Conservation (phyloP, 305 asterid genomes). For the Fraxinus angustifolia region DNA sequence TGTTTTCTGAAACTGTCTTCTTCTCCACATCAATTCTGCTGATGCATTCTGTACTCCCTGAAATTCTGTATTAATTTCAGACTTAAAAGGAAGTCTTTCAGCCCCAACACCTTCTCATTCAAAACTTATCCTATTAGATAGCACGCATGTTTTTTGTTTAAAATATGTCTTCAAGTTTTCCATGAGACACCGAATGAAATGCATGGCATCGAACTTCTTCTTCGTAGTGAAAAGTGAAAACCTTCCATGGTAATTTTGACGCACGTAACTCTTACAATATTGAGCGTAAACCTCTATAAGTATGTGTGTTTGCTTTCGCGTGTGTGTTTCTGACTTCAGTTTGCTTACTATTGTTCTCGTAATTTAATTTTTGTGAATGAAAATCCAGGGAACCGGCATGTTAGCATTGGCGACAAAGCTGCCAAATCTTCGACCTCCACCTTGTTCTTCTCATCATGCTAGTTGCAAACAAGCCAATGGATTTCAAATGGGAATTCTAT, state of each 20-base stretch:
- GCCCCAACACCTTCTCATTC: neutral
- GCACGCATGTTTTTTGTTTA: neutral
- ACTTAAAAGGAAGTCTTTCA: too few species aligned
- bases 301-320: too few species aligned
- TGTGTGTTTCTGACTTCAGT: neutral
- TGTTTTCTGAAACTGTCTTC: too few species aligned
- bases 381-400: slow-evolving; percentile 67
- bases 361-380: neutral
- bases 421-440: slow-evolving; percentile 68
- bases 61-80: too few species aligned
- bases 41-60: too few species aligned
- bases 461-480: slow-evolving; percentile 60
- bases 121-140: neutral
- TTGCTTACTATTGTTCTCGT: neutral
- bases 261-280: neutral
- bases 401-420: slow-evolving; percentile 48
- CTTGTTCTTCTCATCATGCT: slow-evolving; percentile 39
- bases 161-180: neutral
- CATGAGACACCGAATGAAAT: neutral
- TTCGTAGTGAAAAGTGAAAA: neutral
- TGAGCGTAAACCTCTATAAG: neutral
- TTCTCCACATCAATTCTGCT: too few species aligned
- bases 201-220: neutral
- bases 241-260: neutral
- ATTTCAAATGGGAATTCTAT: slow-evolving; percentile 64